Percentiles rank a stretch among this genome's conserved stretches.
phyloP scores from a whole-genome alignment of 108 stramenopile species.

The Parietichytrium sp. region DNA sequence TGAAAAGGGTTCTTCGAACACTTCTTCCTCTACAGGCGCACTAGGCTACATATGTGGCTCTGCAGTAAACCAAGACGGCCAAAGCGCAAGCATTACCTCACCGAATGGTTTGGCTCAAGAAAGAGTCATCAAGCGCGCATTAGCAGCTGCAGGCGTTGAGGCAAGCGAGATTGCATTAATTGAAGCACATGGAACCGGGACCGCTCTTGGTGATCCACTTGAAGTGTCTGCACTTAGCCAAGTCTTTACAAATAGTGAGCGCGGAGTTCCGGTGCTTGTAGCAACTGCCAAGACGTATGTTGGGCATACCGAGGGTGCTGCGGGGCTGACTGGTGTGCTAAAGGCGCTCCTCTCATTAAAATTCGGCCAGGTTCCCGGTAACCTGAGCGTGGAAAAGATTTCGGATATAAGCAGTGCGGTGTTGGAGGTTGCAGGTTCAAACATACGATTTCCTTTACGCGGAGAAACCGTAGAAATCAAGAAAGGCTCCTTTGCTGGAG shows the following conservation, averaged over 20 bases:
- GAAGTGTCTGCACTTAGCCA: slow-evolving; percentile 34
- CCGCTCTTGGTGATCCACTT: slow-evolving; percentile 46
- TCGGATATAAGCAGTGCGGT: background rate
- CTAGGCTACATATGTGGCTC: slow-evolving; percentile 18
- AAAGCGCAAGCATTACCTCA: slow-evolving; percentile 44
- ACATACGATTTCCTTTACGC: background rate
- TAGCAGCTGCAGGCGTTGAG: background rate
- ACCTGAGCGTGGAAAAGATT: background rate
- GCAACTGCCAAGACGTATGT: slow-evolving; percentile 42
- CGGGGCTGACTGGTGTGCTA: slow-evolving; percentile 37
- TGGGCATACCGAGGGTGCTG: slow-evolving; percentile 47
- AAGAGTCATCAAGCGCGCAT: background rate
- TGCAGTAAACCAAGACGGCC: slow-evolving; percentile 45
- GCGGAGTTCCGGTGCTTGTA: background rate
- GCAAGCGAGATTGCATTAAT: background rate
- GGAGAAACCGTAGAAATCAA: background rate
- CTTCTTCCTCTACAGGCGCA: background rate
- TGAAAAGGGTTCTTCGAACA: no score
- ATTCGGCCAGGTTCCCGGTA: background rate
- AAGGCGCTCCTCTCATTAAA: slow-evolving; percentile 8
- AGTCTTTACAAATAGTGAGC: background rate
- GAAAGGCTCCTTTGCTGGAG: background rate
- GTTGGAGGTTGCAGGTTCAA: background rate
- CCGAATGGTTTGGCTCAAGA: slow-evolving; percentile 44
- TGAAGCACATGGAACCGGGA: slow-evolving; percentile 50